Evolutionary conservation across 352 stramenopile genomes (phyloP).

Genomic region (Globisporangium sylvaticum): DNA sequence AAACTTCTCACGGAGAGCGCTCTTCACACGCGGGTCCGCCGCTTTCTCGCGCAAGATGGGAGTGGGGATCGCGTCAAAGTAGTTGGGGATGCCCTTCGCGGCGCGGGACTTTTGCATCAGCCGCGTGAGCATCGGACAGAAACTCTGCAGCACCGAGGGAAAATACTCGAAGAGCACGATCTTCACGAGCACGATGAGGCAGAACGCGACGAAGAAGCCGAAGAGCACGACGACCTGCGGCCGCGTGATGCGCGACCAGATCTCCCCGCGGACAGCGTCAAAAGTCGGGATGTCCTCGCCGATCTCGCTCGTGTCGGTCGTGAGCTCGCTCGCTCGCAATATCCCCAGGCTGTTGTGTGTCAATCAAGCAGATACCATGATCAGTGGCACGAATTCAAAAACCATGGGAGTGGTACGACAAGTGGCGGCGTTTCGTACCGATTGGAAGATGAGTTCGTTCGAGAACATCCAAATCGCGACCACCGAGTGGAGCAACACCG

Average conservation of each 20-base stretch:
- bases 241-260: slow-evolving; percentile 58
- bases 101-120: slow-evolving; percentile 54
- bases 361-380: neutral
- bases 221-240: slow-evolving; percentile 78
- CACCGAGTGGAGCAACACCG: slow-evolving; percentile 67
- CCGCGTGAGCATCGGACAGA: slow-evolving; percentile 50
- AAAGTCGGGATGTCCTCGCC: slow-evolving; percentile 66
- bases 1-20: slow-evolving; percentile 42
- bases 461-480: slow-evolving; percentile 87
- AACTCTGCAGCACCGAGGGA: slow-evolving; percentile 45
- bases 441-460: slow-evolving; percentile 82
- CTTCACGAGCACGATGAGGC: slow-evolving; percentile 42
- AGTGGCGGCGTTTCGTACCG: slow-evolving; percentile 17
- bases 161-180: slow-evolving; percentile 70
- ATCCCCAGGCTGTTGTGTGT: slow-evolving; percentile 10
- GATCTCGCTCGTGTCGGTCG: slow-evolving; percentile 3
- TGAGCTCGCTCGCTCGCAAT: slow-evolving; percentile 19
- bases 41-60: slow-evolving; percentile 55
- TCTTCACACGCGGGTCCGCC: slow-evolving; percentile 22
- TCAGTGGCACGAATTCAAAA: neutral
- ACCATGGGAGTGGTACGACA: neutral
- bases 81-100: slow-evolving; percentile 70
- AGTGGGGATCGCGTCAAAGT: slow-evolving; percentile 78
- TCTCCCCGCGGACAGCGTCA: slow-evolving; percentile 27
- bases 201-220: slow-evolving; percentile 56